Percentiles rank a stretch among this genome's conserved stretches.
Evolutionary conservation across 768 basidiomycete genomes (phyloP).

Genomic region (Rhodotorula toruloides): DNA sequence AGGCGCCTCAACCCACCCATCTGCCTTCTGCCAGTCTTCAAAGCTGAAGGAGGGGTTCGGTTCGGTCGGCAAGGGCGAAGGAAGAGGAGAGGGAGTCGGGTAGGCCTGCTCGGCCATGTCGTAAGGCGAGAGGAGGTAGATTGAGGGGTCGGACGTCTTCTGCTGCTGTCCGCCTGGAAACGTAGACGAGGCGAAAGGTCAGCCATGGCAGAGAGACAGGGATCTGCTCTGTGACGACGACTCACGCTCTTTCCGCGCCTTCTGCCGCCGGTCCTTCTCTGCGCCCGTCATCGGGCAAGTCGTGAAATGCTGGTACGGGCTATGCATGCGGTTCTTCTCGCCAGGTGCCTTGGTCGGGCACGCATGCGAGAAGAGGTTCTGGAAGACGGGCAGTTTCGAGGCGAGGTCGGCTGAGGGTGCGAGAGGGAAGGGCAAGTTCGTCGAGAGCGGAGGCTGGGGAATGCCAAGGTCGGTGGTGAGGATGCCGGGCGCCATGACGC

Average conservation of each 20-base stretch:
- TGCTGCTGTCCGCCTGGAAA: slow-evolving; percentile 51
- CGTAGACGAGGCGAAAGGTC: slow-evolving; percentile 48
- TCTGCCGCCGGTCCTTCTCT: slow-evolving; percentile 65
- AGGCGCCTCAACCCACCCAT: slow-evolving; percentile 80
- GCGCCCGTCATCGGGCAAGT: slow-evolving; percentile 69
- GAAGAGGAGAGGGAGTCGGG: slow-evolving; percentile 63
- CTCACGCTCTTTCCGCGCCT: slow-evolving; percentile 48
- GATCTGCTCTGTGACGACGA: slow-evolving; percentile 41
- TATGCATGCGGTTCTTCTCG: slow-evolving; percentile 76
- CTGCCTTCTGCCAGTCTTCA: slow-evolving; percentile 40
- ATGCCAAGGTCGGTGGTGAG: slow-evolving; percentile 63
- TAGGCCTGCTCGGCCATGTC: slow-evolving; percentile 96
- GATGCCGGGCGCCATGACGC: slow-evolving; percentile 79
- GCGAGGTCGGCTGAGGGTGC: slow-evolving; percentile 38
- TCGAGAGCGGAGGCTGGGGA: slow-evolving; percentile 56
- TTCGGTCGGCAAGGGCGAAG: slow-evolving; percentile 54
- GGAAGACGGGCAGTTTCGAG: slow-evolving; percentile 57
- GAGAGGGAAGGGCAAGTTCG: slow-evolving; percentile 57
- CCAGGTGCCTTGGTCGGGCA: slow-evolving; percentile 91
- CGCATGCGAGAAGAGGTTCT: slow-evolving; percentile 76
- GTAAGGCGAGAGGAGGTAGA: slow-evolving; percentile 68
- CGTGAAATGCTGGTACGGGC: slow-evolving; percentile 75
- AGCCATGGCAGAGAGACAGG: not conserved
- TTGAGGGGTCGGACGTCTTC: slow-evolving; percentile 54
- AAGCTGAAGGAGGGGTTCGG: slow-evolving; percentile 20